A percentile compares a stretch with the other conserved stretches of the same genome.
Conservation (phyloP, 805 yeast genomes). For the Wickerhamomyces queroliae region DNA sequence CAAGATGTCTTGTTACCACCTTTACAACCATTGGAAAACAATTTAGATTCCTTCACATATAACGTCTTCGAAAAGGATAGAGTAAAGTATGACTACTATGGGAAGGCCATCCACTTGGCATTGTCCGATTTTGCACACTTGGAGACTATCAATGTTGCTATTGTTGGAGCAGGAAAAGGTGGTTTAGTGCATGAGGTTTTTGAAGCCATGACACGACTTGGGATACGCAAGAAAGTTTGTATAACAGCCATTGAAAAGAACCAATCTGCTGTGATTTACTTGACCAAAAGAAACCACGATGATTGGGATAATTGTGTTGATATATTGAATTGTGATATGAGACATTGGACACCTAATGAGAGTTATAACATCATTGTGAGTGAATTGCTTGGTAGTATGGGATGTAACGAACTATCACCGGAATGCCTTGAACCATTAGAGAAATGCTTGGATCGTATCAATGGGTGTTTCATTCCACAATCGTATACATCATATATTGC, state of each 20-base stretch:
- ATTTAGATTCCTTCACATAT: conserved; percentile 57
- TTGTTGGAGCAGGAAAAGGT: conserved; percentile 89
- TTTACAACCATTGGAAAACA: conserved; percentile 60
- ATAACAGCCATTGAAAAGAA: conserved; percentile 71
- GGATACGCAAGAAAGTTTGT: conserved; percentile 17
- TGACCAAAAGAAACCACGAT: conserved; percentile 41
- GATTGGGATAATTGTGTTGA: conserved; percentile 50
- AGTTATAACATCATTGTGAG: conserved; percentile 61
- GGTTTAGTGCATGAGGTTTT: conserved; percentile 59
- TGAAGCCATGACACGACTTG: conserved; percentile 31
- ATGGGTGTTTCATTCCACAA: conserved; percentile 58
- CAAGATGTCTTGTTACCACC: conserved; percentile 40
- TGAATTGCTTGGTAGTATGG: conserved; percentile 86
- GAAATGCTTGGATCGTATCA: conserved; percentile 27
- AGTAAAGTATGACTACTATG: conserved; percentile 62
- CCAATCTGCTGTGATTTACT: conserved; percentile 45
- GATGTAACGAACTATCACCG: conserved; percentile 87
- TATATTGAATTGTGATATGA: conserved; percentile 53
- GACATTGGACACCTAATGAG: conserved; percentile 38
- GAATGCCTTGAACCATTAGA: conserved; percentile 58
- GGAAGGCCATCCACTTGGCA: conserved; percentile 15
- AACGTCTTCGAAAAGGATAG: conserved; percentile 65
- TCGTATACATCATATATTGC: conserved; percentile 54
- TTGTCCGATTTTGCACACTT: conserved; percentile 18
- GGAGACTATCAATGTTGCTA: conserved; percentile 35